Evolutionary conservation across 495 filamentous ascomycete genomes (phyloP).

Genomic region (Penicillium lagena): DNA sequence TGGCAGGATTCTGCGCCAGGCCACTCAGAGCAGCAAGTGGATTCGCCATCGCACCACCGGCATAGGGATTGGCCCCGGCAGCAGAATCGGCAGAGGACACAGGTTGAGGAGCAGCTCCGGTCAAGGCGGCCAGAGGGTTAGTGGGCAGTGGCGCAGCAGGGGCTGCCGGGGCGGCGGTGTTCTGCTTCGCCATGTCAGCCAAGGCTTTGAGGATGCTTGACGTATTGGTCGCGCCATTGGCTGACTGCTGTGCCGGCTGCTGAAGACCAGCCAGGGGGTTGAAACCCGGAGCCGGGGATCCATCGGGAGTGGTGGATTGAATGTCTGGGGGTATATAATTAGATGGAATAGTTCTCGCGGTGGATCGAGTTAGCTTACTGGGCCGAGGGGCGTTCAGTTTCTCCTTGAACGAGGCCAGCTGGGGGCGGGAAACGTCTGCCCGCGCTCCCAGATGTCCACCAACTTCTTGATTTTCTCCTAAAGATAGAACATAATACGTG

Average conservation of each 20-base stretch:
- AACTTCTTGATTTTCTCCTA: constrained; percentile 97
- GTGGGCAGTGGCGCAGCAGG: constrained; percentile 40
- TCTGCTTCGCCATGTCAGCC: constrained; percentile 80
- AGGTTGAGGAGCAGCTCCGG: constrained; percentile 35
- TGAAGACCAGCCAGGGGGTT: constrained; percentile 25
- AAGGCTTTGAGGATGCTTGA: constrained; percentile 74
- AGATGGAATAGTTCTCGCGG: too few relatives aligned
- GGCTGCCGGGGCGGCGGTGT: constrained; percentile 54
- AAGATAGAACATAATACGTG: constrained; percentile 35
- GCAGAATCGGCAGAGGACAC: constrained; percentile 41
- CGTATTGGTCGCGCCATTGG: constrained; percentile 43
- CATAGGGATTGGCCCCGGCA: constrained; percentile 52
- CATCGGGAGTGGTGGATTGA: constrained; percentile 73
- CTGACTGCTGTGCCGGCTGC: constrained; percentile 32
- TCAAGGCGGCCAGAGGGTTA: constrained; percentile 52
- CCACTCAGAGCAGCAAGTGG: constrained; percentile 40
- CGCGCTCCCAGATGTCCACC: constrained; percentile 96
- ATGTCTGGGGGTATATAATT: constrained; percentile 33
- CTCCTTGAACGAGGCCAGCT: constrained; percentile 80
- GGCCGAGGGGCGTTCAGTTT: constrained; percentile 60
- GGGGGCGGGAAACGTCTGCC: constrained; percentile 75
- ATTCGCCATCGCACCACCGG: constrained; percentile 40
- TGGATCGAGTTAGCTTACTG: constrained; percentile 45
- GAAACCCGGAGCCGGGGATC: constrained; percentile 63
- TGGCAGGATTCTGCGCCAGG: constrained; percentile 28